Conservation (phyloP, 306 rosid genomes). For the Acacia crassicarpa region DNA sequence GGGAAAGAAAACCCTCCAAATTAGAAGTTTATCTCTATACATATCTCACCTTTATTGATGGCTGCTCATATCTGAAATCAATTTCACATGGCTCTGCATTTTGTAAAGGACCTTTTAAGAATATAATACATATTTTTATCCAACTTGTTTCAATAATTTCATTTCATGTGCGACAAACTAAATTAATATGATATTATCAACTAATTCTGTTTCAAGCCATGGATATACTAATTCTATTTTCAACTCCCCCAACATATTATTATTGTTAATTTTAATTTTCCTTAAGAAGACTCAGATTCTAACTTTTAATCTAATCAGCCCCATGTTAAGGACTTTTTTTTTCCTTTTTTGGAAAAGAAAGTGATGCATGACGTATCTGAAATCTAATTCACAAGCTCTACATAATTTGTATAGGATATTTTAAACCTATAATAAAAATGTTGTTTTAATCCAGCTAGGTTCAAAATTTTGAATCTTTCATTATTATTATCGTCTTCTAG, state of each 20-base stretch:
- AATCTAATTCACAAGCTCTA: background rate
- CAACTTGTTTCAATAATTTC: background rate
- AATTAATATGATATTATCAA: background rate
- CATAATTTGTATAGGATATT: background rate
- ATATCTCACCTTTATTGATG: too few relatives aligned
- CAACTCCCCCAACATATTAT: background rate
- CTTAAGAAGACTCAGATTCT: background rate
- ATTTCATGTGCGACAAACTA: background rate
- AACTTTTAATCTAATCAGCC: background rate
- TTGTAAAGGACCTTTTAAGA: background rate
- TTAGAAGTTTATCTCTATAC: too few relatives aligned
- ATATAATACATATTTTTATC: background rate
- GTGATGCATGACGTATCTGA: background rate
- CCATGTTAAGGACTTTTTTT: background rate
- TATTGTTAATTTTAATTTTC: too few relatives aligned
- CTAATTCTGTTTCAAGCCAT: background rate
- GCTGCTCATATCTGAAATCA: too few relatives aligned
- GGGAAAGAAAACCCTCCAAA: too few relatives aligned
- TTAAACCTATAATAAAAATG: background rate
- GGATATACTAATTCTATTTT: background rate
- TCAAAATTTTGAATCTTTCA: background rate
- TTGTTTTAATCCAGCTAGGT: background rate
- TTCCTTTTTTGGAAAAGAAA: background rate
- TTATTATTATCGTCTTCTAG: background rate
- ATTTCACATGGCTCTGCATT: background rate